Evolutionary conservation across 1,284 basidiomycete species (phyloP).

Genomic region (Tilletiaria anomala): DNA sequence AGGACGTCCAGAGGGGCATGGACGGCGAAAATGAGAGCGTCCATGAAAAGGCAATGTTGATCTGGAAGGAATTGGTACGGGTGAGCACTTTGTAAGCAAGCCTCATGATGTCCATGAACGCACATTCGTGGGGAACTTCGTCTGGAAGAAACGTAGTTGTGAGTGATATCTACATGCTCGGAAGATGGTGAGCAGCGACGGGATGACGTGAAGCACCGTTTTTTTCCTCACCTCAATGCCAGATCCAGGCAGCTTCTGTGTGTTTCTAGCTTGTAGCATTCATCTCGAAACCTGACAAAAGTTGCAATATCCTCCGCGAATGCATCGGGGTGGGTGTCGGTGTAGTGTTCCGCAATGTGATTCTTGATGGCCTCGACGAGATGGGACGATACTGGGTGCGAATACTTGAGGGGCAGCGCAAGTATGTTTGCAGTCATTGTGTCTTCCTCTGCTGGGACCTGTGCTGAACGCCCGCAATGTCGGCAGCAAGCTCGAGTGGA

Average conservation of each 20-base stretch:
- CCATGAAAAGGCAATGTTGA: conserved; percentile 26
- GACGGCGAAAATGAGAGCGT: conserved; percentile 16
- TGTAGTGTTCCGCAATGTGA: conserved; percentile 56
- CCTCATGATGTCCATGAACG: no score
- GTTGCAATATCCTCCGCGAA: conserved; percentile 62
- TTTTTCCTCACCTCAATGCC: conserved; percentile 43
- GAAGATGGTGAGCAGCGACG: no score
- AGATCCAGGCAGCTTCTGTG: conserved; percentile 40
- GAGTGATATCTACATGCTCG: no score
- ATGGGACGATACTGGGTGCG: conserved; percentile 9
- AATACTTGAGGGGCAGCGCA: conserved; percentile 19
- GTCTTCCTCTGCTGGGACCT: no score
- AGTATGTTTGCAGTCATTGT: conserved; percentile 19
- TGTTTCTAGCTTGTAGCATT: conserved; percentile 47
- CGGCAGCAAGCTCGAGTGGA: no score
- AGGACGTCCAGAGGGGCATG: conserved; percentile 8
- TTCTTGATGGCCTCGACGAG: conserved; percentile 46
- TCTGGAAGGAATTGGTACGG: no score
- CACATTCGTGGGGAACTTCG: no score
- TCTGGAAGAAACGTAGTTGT: no score
- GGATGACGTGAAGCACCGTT: no score
- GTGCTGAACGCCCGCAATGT: no score
- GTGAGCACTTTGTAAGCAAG: no score
- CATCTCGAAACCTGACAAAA: conserved; percentile 55
- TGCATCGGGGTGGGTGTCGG: conserved; percentile 72